These are phyloP conservation scores for Anaeromyces robustus DNA, from an alignment of 192 early-diverging fungal genomes.

Conservation along the genomic window DNA sequence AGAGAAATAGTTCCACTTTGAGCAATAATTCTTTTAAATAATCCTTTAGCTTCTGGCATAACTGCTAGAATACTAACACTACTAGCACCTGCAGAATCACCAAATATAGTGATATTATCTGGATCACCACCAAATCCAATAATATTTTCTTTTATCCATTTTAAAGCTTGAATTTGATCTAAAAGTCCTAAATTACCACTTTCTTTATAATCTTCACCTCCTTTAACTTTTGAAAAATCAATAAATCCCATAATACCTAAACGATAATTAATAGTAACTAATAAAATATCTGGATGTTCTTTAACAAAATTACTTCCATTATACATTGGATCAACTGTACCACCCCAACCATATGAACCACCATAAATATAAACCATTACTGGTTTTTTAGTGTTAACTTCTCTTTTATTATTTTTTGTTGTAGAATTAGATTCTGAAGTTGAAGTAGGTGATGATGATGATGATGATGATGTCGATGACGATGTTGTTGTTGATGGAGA, in stretches of 20 bases:
- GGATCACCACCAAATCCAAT: slow-evolving; percentile 39
- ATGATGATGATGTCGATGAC: too few relatives aligned
- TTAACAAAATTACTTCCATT: background rate
- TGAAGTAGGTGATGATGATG: too few relatives aligned
- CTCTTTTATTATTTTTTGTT: too few relatives aligned
- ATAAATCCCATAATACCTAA: background rate
- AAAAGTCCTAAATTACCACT: slow-evolving; percentile 23
- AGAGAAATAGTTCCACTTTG: background rate
- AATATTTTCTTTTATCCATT: slow-evolving; percentile 42
- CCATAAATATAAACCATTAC: background rate
- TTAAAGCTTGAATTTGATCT: slow-evolving; percentile 33
- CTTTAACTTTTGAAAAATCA: background rate
- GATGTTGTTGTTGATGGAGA: too few relatives aligned
- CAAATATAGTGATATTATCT: slow-evolving; percentile 24
- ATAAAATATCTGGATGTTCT: background rate
- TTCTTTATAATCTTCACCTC: background rate
- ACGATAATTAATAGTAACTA: background rate
- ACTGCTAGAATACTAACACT: background rate
- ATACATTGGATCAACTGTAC: background rate
- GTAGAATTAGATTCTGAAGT: too few relatives aligned
- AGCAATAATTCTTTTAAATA: background rate
- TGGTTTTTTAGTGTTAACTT: too few relatives aligned
- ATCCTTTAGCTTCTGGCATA: background rate
- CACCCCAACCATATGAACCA: background rate
- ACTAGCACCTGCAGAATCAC: slow-evolving; percentile 29